Base-by-base conservation (phyloP, 345 rosid genomes). In the Hirschfeldia incana region DNA sequence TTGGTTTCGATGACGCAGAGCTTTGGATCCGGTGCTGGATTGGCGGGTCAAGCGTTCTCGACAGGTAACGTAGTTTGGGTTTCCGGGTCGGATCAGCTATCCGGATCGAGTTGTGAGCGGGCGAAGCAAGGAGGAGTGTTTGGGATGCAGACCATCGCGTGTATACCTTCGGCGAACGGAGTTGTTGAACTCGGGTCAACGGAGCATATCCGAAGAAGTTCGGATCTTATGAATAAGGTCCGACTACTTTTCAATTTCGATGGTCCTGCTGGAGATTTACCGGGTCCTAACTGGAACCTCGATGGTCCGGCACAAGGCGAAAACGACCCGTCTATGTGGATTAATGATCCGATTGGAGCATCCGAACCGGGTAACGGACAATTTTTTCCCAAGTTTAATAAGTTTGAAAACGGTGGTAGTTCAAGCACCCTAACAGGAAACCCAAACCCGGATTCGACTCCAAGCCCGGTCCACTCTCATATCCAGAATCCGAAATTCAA, bases 101-200 rank as follows among this genome's bases (percentile, higher is more conserved):
- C 84, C 33, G 76, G 46, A 16, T 90, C 97, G 76, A 76, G 82
- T 10, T 95, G 98, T 80, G 98, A 95, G 3, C 78, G 98, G 68
- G 93, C 92, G 0, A 84, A 85, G 71, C 97, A 91, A 69, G 99
- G 90, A 0, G 91, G 89, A 15, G 79, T 86, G 1, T 91, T 90
- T 57, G 99, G 99, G 66, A 81, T 95, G 73, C 91, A 89, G 81
- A 93, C 97, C 10, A 68, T 95, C 73, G 98, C 92, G 12, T 95
- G 99, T 68, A 85, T 95, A 17, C 98, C 99, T 28, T 85, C 89
- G 36, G 89, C 86, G 0, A 89, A 88, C 74, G 99, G 99, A 6
- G 99, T 95, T 6, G 97, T 95, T 1, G 99, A 95, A 74, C 76
- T 95, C 80, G 99, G 98, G 28, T 91, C 99, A 2, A 89, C 96